These are phyloP conservation scores for Malania oleifera DNA, from an alignment of 164 flowering plant species.

Conservation along the genomic window DNA sequence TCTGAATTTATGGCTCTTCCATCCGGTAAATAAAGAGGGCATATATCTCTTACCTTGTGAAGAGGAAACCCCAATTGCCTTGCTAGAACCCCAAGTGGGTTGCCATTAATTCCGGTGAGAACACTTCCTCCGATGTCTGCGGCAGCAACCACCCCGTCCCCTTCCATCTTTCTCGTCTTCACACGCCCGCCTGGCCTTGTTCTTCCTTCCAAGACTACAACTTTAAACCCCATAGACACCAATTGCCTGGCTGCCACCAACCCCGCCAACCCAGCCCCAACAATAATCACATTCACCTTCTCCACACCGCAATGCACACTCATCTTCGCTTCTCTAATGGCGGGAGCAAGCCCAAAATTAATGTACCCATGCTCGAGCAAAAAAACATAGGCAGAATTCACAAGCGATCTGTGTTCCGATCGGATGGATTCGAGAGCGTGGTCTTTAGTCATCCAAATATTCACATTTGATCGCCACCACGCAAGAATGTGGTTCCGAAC, in stretches of 20 bases:
- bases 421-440: conserved; percentile 68
- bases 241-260: conserved; percentile 83
- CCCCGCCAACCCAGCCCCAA: conserved; percentile 91
- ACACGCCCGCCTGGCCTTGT: conserved; percentile 86
- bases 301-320: conserved; percentile 25
- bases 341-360: conserved; percentile 76
- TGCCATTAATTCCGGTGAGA: conserved; percentile 96
- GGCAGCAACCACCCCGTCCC: conserved; percentile 62
- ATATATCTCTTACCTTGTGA: conserved; percentile 94
- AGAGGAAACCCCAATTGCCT: conserved; percentile 84
- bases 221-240: conserved; percentile 70
- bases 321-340: conserved; percentile 44
- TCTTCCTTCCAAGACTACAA: conserved; percentile 81
- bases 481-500: conserved; percentile 87
- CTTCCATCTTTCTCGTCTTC: conserved; percentile 60
- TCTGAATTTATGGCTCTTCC: conserved; percentile 74
- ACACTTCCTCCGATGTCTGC: conserved; percentile 96
- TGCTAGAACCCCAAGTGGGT: conserved; percentile 89
- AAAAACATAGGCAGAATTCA: conserved; percentile 59
- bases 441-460: conserved; percentile 62
- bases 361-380: conserved; percentile 80
- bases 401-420: conserved; percentile 55
- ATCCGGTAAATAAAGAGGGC: conserved; percentile 87
- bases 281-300: conserved; percentile 49
- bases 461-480: conserved; percentile 77